Percentiles rank a stretch among this genome's conserved stretches.
These are phyloP conservation scores for Aquilaria malaccensis DNA, from an alignment of 345 rosid genomes.

Conservation along the genomic window DNA sequence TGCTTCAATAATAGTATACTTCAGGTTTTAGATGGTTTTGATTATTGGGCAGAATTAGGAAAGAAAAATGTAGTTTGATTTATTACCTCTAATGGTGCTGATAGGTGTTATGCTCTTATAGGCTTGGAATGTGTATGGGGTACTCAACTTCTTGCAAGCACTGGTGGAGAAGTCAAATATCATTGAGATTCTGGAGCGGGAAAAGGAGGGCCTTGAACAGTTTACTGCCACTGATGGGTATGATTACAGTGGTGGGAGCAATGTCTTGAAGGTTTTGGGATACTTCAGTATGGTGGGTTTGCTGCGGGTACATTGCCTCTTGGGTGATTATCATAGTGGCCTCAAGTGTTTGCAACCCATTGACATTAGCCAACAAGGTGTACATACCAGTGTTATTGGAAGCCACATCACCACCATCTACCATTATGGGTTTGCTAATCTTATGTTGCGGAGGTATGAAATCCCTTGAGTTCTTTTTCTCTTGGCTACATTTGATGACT, in stretches of 20 bases:
- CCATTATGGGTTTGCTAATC: conserved; percentile 97
- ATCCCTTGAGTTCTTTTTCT: neutral
- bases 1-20: neutral
- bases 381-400: conserved; percentile 85
- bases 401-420: conserved; percentile 90
- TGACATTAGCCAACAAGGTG: conserved; percentile 94
- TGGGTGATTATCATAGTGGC: conserved; percentile 95
- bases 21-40: neutral
- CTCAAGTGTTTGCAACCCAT: conserved; percentile 88
- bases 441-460: conserved; percentile 88
- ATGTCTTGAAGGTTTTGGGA: conserved; percentile 92
- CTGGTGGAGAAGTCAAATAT: conserved; percentile 89
- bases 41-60: neutral
- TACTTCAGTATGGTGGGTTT: conserved; percentile 98
- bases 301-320: conserved; percentile 89
- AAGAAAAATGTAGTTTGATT: neutral
- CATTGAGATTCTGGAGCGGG: conserved; percentile 82
- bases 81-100: neutral
- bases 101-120: conserved; percentile 9
- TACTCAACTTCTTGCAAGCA: conserved; percentile 98
- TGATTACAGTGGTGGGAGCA: conserved; percentile 82
- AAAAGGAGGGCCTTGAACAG: conserved; percentile 85
- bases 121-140: conserved; percentile 99
- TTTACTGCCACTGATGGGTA: conserved; percentile 98
- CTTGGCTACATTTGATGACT: neutral